Percentiles rank a stretch among this genome's conserved stretches.
Evolutionary conservation across 1,284 basidiomycete species (phyloP).

Genomic region (Neotropicomus parvogracilis): DNA sequence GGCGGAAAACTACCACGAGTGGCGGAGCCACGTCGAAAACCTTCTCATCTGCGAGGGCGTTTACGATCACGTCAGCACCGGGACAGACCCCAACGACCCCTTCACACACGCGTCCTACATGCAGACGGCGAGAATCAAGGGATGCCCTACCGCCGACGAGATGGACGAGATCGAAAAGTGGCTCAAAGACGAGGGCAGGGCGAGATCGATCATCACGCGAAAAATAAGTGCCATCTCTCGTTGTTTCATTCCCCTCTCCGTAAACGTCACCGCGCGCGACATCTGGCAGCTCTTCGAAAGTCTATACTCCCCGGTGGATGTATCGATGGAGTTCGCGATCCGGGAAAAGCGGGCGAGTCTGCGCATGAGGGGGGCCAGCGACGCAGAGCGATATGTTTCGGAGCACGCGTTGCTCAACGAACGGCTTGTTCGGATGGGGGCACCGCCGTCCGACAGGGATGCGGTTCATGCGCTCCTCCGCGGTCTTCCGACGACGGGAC

Average conservation of each 20-base stretch:
- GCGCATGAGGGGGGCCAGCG: background rate
- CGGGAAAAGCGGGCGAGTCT: accelerated
- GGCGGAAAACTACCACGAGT: background rate
- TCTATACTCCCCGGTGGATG: background rate
- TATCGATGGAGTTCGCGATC: background rate
- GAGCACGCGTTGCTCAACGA: too few species aligned
- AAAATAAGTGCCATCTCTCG: background rate
- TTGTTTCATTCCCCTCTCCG: background rate
- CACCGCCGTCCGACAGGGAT: too few species aligned
- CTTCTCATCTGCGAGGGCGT: background rate
- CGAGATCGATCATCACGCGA: background rate
- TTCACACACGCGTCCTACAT: background rate
- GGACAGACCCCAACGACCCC: background rate
- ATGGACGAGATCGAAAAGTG: background rate
- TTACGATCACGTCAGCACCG: background rate
- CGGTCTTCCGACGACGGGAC: too few species aligned
- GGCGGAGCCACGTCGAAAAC: background rate
- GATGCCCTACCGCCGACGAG: background rate
- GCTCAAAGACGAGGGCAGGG: background rate
- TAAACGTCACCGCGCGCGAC: background rate
- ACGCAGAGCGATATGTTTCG: too few species aligned
- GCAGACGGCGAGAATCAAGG: background rate
- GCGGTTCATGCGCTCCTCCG: too few species aligned
- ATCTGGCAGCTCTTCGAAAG: background rate
- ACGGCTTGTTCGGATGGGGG: too few species aligned